Base-by-base conservation (phyloP, 768 basidiomycete genomes). In the Boletus pseudopeckii region DNA sequence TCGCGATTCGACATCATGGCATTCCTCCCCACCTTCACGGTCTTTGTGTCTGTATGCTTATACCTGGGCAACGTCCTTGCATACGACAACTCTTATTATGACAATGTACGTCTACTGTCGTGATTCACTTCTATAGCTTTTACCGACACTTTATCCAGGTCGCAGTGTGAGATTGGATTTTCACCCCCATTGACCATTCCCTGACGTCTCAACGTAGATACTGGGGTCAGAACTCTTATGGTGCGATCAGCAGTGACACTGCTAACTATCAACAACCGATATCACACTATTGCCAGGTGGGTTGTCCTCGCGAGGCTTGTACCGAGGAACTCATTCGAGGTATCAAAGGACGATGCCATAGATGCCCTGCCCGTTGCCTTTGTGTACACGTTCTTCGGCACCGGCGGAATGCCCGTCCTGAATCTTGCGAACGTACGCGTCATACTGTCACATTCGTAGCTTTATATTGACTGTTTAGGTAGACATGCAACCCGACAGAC, bases 221-320 rank as follows among this genome's bases (percentile, higher is more conserved):
- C 65, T 88, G 84, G 84, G 88, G 86, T 53, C 85, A 89, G 67
- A 84, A 88, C 59, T 86, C 86, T 2, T 85, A 86, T 54, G 86
- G 86, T 38, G 86, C 85, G 10, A 73, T 71, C 6, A 74, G 79
- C 55, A 64, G 63, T 22, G 76, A 85, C 54, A 66, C 74, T 1
- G 76, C 80, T 30, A 75, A 83, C 60, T 86, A 71, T 55, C 85
- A 88, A 72, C 77, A 86, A 64, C 71, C 76, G 0, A 71, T 88
- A 49, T 78, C 80, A 5, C 84, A 76, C 63, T 88, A 87, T 65
- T 87, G 85, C 66, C 76, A 80, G 61, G 83, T 81, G 48, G 53
- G 72, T 63, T 37, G 7, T 54, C 46, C 30, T 52, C 15, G 15
- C 22, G 34, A 47, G 2, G 24, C 22, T 50, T 47, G 52, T 45